These are phyloP conservation scores for Thermomucor indicae-seudaticae DNA, from an alignment of 371 early-diverging fungal genomes.

Conservation along the genomic window DNA sequence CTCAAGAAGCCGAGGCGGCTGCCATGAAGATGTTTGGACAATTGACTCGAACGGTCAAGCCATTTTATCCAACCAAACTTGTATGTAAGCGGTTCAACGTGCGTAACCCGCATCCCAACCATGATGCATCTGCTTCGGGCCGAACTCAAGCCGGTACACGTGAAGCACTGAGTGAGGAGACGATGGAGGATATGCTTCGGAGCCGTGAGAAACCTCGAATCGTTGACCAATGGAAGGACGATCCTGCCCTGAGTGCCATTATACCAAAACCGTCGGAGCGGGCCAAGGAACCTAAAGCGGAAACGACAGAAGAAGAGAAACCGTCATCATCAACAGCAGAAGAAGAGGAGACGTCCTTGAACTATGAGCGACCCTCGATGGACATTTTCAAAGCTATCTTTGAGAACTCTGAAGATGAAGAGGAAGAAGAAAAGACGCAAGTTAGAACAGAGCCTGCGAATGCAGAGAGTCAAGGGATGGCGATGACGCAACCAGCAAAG, in stretches of 20 bases:
- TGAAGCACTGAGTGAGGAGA: slow-evolving; percentile 52
- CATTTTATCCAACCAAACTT: slow-evolving; percentile 66
- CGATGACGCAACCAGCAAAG: not conserved
- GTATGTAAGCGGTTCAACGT: slow-evolving; percentile 85
- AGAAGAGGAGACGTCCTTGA: slow-evolving; percentile 57
- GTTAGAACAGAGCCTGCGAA: slow-evolving; percentile 4
- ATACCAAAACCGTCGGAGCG: slow-evolving; percentile 44
- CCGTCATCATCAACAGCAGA: slow-evolving; percentile 21
- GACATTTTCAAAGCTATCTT: slow-evolving; percentile 88
- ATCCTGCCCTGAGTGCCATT: slow-evolving; percentile 30
- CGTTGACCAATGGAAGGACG: slow-evolving; percentile 11
- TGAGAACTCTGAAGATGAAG: slow-evolving; percentile 61
- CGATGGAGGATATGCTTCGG: slow-evolving; percentile 59
- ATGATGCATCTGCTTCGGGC: slow-evolving; percentile 22
- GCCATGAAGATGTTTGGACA: slow-evolving; percentile 74
- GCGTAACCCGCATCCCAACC: slow-evolving; percentile 67
- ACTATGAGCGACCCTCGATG: slow-evolving; percentile 70
- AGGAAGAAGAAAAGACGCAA: slow-evolving; percentile 44
- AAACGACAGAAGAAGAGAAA: slow-evolving; percentile 5
- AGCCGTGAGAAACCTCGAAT: slow-evolving; percentile 1
- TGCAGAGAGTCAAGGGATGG: not conserved
- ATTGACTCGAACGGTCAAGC: slow-evolving; percentile 58
- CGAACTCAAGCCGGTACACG: slow-evolving; percentile 34
- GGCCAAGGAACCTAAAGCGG: slow-evolving; percentile 1
- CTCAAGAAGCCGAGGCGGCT: slow-evolving; percentile 63